Evolutionary conservation across 495 filamentous ascomycete genomes (phyloP), one percentile per base, ranked within the genome.

Genomic region (Xylaria flabelliformis): DNA sequence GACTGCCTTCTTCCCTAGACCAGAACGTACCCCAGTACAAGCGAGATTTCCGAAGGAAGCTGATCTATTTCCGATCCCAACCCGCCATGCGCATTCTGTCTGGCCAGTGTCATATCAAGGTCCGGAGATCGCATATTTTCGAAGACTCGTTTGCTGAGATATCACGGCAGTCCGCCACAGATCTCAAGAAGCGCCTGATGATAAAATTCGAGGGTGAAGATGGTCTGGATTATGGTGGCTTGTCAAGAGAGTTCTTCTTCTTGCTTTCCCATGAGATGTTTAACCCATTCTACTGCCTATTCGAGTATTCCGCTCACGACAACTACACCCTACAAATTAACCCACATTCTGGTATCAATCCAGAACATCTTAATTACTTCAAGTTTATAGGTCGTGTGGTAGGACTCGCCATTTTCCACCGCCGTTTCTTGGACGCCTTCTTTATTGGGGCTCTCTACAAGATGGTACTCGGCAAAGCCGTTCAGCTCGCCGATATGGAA

Each of bases 281-380:
- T 84, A 99, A 99, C 82, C 96, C 96, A 67, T 99, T 99, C 85
- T 99, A 99, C 85, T 99, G 96, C 83, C 88, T 99, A 58, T 99
- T 99, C 85, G 96, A 99, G 84, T 99, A 99, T 81, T 98, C 96
- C 73, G 96, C 96, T 39, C 96, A 99, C 85, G 96, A 99, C 89
- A 99, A 99, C 85, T 99, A 99, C 85, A 99, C 96, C 67, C 91
- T 99, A 70, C 96, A 99, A 84, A 99, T 99, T 85, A 99, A 99
- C 84, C 96, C 96, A 70, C 96, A 99, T 80, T 99, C 96, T 71
- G 96, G 96, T 73, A 98, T 99, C 82, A 99, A 99, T 83, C 97
- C 96, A 8, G 96, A 99, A 83, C 96, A 99, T 88, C 86, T 99
- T 75, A 97, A 97, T 78, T 99, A 97, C 83, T 99, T 99, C 88